A percentile compares a stretch with the other conserved stretches of the same genome.
Evolutionary conservation across 495 filamentous ascomycete species (phyloP).

Genomic region (Daldinia vernicosa): DNA sequence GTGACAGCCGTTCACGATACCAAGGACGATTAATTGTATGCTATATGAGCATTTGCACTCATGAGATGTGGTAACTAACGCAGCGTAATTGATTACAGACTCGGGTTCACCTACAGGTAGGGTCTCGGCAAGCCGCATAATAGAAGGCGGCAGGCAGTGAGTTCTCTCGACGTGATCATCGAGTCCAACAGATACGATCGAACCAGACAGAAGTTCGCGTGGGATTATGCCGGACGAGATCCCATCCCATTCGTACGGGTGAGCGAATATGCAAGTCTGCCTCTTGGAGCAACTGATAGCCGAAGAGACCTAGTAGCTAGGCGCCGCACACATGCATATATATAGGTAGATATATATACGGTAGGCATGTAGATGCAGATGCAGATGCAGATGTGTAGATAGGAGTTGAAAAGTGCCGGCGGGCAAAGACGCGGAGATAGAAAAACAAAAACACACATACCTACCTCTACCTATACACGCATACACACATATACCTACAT

Average conservation of each 20-base stretch:
- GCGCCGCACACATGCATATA: background rate
- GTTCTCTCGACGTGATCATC: background rate
- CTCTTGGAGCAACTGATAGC: constrained; percentile 11
- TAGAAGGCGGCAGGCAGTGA: constrained; percentile 12
- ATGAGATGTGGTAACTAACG: background rate
- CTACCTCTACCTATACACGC: too few species aligned
- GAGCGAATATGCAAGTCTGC: constrained; percentile 15
- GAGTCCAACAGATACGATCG: constrained; percentile 13
- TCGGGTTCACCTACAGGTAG: constrained; percentile 5
- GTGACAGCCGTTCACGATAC: background rate
- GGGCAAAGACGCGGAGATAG: constrained; percentile 5
- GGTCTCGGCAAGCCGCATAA: constrained; percentile 28
- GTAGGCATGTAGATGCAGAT: background rate
- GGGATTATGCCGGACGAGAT: constrained; percentile 5
- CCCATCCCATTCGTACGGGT: constrained; percentile 33
- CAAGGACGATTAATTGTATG: background rate
- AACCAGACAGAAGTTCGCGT: background rate
- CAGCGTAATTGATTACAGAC: background rate
- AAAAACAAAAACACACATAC: background rate
- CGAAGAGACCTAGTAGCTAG: constrained; percentile 4
- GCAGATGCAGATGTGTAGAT: background rate
- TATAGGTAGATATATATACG: background rate
- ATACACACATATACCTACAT: background rate
- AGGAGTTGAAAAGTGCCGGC: constrained; percentile 25
- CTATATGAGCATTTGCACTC: background rate